Evolutionary conservation across 2,329 filamentous ascomycete species (phyloP), one percentile per base, ranked within the genome.

Genomic region (Lecanoromycetidae sp.): DNA sequence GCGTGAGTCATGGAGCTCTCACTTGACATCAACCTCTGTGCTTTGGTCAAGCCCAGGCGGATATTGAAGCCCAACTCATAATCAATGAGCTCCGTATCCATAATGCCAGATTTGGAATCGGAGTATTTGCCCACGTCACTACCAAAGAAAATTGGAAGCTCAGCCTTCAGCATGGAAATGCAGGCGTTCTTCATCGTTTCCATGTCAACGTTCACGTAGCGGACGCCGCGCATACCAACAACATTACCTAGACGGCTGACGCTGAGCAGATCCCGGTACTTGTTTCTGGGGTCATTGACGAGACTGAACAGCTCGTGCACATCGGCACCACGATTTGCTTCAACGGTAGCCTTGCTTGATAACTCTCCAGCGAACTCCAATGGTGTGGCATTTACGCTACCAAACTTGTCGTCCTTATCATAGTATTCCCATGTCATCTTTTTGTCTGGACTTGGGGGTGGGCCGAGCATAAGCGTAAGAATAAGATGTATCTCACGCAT

Each of bases 1-100:
- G 87, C 87, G 58, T 94, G 87, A 1, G 87, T 94, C 87, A 94
- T 93, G 42, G 77, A 73, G 45, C 76, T 82, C 66, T 93, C 87
- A 9, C 84, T 79, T 0, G 80, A 81, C 57, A 75, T 70, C 37
- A 94, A 67, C 3, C 87, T 70, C 57, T 86, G 75, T 1, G 82
- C 82, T 65, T 94, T 94, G 57, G 69, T 77, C 75, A 93, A 74
- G 15, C 76, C 78, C 7, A 90, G 71, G 46, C 71, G 72, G 51
- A 87, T 73, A 57, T 87, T 85, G 65, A 94, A 87, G n/a, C 84
- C 87, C 1, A 93, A 75, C 56, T 83, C 76, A 63, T 90, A 91
- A 63, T 91, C 81, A 57, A 82, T 77, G 4, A 94, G 69, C 1
- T 75, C 72, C 1, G 81, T 73, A 61, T 94, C 87, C 84, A 94